Percentiles rank a stretch among this genome's conserved stretches.
Conservation (phyloP, 163 green algal genomes). For the Chlorella variabilis region DNA sequence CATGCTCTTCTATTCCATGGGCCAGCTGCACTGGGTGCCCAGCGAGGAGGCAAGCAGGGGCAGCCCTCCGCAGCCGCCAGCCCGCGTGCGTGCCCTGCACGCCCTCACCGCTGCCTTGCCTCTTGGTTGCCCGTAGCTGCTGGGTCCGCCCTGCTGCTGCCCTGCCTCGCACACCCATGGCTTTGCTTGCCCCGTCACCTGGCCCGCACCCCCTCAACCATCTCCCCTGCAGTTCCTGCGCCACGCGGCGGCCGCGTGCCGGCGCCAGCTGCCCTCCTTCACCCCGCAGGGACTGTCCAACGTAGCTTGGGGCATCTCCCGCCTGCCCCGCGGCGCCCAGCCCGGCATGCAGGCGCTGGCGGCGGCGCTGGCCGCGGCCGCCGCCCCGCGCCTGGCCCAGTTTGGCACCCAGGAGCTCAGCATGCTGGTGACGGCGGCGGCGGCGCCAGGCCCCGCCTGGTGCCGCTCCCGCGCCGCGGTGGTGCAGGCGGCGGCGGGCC, state of each 20-base stretch:
- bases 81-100: too few relatives aligned
- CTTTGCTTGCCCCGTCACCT: too few relatives aligned
- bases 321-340: constrained; percentile 40
- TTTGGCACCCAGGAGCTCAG: constrained; percentile 27
- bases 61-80: too few relatives aligned
- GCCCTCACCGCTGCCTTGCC: too few relatives aligned
- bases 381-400: neutral
- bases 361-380: constrained; percentile 31
- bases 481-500: neutral
- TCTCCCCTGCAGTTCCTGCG: constrained; percentile 6
- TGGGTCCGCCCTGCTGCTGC: too few relatives aligned
- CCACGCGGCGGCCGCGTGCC: neutral
- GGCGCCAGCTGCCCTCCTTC: constrained; percentile 41
- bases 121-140: too few relatives aligned
- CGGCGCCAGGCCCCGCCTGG: neutral
- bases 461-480: neutral
- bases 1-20: constrained; percentile 9
- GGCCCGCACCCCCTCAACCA: too few relatives aligned
- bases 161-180: too few relatives aligned
- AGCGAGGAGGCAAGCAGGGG: neutral
- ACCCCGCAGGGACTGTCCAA: constrained; percentile 63
- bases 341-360: constrained; percentile 44
- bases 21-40: constrained; percentile 16
- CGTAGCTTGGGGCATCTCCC: constrained; percentile 51
- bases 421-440: constrained; percentile 7